These are phyloP conservation scores for Setaria viridis DNA, from an alignment of 202 grass and related monocot species.

Conservation along the genomic window DNA sequence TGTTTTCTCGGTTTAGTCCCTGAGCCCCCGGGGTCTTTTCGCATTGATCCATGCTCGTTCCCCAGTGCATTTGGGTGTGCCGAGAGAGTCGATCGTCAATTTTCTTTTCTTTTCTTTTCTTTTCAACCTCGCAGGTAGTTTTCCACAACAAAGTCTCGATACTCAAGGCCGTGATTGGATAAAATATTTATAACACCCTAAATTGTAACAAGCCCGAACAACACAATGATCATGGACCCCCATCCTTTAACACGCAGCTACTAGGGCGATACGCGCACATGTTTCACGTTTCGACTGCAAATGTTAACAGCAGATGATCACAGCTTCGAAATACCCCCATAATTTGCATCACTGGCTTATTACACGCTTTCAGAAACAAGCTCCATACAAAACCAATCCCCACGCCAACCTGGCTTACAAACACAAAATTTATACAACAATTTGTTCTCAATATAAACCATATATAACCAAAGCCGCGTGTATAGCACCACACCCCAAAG, in stretches of 20 bases:
- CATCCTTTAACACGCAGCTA: background rate
- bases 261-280: background rate
- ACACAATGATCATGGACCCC: too few species aligned
- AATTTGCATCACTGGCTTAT: conserved; percentile 50
- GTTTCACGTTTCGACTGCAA: background rate
- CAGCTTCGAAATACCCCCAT: conserved; percentile 18
- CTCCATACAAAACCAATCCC: conserved; percentile 41
- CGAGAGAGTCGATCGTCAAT: too few species aligned
- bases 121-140: too few species aligned
- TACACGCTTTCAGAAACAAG: conserved; percentile 46
- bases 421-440: conserved; percentile 59
- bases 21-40: background rate
- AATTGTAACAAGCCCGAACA: too few species aligned
- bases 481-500: conserved; percentile 30
- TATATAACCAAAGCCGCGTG: conserved; percentile 6
- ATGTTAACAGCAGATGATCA: background rate
- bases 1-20: conserved; percentile 19
- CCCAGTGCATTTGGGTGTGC: background rate
- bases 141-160: too few species aligned
- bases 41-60: background rate
- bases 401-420: conserved; percentile 33
- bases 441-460: conserved; percentile 51
- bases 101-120: too few species aligned
- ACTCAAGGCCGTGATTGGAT: too few species aligned
- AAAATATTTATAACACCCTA: too few species aligned